A percentile compares a stretch with the other conserved stretches of the same genome.
Conservation (phyloP, 2,329 filamentous ascomycete species). For the Tolypocladium endophyticum region DNA sequence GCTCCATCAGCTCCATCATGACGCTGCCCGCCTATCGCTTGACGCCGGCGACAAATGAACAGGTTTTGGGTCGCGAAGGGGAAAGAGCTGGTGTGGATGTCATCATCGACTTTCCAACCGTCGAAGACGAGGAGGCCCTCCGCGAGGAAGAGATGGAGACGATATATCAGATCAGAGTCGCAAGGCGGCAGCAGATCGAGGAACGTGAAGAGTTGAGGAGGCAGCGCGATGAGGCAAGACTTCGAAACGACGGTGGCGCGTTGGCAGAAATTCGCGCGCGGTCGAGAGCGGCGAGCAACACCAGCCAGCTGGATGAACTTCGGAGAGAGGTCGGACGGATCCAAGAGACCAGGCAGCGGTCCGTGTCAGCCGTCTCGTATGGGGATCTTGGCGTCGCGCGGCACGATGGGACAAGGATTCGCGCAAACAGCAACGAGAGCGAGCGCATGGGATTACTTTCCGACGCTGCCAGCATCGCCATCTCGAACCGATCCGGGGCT, state of each 20-base stretch:
- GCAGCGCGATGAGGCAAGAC: conserved; percentile 60
- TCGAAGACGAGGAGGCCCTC: conserved; percentile 65
- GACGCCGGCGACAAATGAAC: conserved; percentile 63
- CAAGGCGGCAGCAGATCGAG: conserved; percentile 62
- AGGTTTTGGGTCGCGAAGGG: conserved; percentile 77
- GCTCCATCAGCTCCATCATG: conserved; percentile 93
- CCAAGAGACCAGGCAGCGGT: conserved; percentile 50
- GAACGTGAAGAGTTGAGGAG: conserved; percentile 70
- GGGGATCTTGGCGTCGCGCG: conserved; percentile 65
- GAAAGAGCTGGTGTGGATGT: conserved; percentile 87
- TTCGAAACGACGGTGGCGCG: conserved; percentile 56
- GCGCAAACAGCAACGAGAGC: conserved; percentile 63
- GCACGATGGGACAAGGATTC: conserved; percentile 65
- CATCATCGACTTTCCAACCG: conserved; percentile 74
- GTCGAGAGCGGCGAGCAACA: conserved; percentile 33
- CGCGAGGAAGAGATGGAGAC: conserved; percentile 89
- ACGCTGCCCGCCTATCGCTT: conserved; percentile 79
- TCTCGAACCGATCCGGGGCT: conserved; percentile 21
- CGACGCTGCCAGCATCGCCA: conserved; percentile 54
- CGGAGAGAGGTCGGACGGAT: conserved; percentile 44
- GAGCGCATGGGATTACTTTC: conserved; percentile 62
- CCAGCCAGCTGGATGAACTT: conserved; percentile 49
- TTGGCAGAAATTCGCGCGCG: conserved; percentile 56
- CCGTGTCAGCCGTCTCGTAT: conserved; percentile 68
- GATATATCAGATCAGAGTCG: conserved; percentile 77